Evolutionary conservation across 2,329 filamentous ascomycete species (phyloP).

Genomic region (Aureobasidium sp.): DNA sequence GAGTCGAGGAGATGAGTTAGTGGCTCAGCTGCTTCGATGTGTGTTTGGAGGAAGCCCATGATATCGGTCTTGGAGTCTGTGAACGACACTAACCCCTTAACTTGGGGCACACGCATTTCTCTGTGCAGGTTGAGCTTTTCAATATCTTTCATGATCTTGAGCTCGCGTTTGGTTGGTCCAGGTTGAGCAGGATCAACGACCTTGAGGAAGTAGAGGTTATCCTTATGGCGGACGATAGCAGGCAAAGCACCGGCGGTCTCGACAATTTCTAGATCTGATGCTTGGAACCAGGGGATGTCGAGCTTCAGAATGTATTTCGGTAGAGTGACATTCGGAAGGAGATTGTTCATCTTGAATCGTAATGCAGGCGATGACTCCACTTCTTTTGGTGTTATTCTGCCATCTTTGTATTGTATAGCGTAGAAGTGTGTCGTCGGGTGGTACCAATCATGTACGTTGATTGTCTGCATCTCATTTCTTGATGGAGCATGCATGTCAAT

Average conservation of each 20-base stretch:
- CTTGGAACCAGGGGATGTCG: slow-evolving; percentile 18
- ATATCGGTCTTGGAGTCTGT: slow-evolving; percentile 15
- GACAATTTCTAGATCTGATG: slow-evolving; percentile 20
- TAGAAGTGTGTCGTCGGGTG: slow-evolving; percentile 22
- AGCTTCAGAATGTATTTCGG: slow-evolving; percentile 28
- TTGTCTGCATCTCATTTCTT: slow-evolving; percentile 4
- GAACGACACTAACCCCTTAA: slow-evolving; percentile 23
- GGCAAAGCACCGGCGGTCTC: slow-evolving; percentile 16
- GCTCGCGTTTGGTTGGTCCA: slow-evolving; percentile 25
- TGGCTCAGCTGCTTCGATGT: slow-evolving; percentile 23
- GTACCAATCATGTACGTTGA: slow-evolving; percentile 25
- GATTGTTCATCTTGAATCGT: slow-evolving; percentile 16
- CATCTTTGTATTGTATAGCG: slow-evolving; percentile 17
- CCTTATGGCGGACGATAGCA: slow-evolving; percentile 21
- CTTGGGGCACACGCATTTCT: slow-evolving; percentile 22
- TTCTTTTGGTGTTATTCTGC: slow-evolving; percentile 20
- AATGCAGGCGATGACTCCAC: slow-evolving; percentile 17
- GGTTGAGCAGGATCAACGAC: slow-evolving; percentile 23
- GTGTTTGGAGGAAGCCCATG: slow-evolving; percentile 26
- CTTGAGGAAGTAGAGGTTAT: slow-evolving; percentile 24
- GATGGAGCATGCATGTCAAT: slow-evolving; percentile 15
- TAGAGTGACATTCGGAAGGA: slow-evolving; percentile 22
- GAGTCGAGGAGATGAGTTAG: slow-evolving; percentile 24
- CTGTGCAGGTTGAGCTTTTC: slow-evolving; percentile 20
- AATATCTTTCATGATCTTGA: slow-evolving; percentile 23